Base-by-base conservation (phyloP, 371 early-diverging fungal species). In the Cokeromyces recurvatus region DNA sequence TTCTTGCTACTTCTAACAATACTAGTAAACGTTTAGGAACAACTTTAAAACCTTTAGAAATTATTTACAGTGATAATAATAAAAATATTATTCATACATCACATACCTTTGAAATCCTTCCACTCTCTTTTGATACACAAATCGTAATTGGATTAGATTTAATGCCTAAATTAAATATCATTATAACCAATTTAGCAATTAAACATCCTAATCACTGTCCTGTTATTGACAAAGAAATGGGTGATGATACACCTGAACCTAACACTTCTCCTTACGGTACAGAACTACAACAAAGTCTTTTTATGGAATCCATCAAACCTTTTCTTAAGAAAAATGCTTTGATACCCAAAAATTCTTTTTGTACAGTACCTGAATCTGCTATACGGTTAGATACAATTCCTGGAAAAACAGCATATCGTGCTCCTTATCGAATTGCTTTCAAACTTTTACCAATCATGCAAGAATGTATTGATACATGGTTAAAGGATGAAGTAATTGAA, bases 351-450 rank as follows among this genome's bases (percentile, higher is more conserved):
- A 40, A 46, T 25, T 36, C 46, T 6, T 17, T 53, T 1, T 52
- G 46, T 21, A 44, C 38, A 16, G 5, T 29, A 29, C 32, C 44
- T 1, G 52, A 52, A 32, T 24, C 23, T 34, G 32, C 39, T 3
- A 19, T 52, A 15, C 19, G 24, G 32, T 15, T 52, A 12, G 32
- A 38, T n/a, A 52, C 52, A 4, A 31, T 38, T 23, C 7, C 2
- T 3, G 22, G 25, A 1, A 27, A 39, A 20, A 9, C 12, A 31
- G 46, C 24, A 1, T 15, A 52, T 34, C 16, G 36, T n/a, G 27
- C 29, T 19, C 40, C 44, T 14, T 52, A 52, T 39, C 40, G 40
- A 1, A 39, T 46, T 45, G 46, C 52, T 4, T 44, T 45, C 24
- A n/a, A 20, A 14, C 1, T 45, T 10, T 32, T 36, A 27, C 34